Percentiles rank a stretch among this genome's conserved stretches.
Evolutionary conservation across 2,329 filamentous ascomycete genomes (phyloP).

Genomic region (Onygenales sp.): DNA sequence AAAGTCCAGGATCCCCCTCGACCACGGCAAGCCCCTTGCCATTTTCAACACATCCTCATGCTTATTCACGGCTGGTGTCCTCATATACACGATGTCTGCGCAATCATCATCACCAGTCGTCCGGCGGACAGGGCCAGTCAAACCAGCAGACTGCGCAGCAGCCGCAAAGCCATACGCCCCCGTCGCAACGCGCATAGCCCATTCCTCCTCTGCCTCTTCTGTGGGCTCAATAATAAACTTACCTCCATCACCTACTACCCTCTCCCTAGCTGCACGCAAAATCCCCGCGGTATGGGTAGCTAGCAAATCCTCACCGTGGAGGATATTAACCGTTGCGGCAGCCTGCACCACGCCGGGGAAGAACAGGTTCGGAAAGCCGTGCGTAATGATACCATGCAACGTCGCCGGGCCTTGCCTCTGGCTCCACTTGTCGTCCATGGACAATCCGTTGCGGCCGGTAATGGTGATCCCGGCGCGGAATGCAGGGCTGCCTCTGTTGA

Average conservation of each 20-base stretch:
- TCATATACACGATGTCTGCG: slow-evolving; percentile 32
- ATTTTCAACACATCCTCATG: slow-evolving; percentile 24
- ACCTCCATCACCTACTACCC: neutral
- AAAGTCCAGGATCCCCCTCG: neutral
- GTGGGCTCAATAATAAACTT: slow-evolving; percentile 30
- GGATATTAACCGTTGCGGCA: slow-evolving; percentile 28
- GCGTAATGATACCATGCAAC: slow-evolving; percentile 39
- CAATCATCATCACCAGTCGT: slow-evolving; percentile 40
- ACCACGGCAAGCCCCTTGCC: slow-evolving; percentile 13
- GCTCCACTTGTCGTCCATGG: slow-evolving; percentile 36
- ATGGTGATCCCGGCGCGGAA: slow-evolving; percentile 26
- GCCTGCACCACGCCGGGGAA: slow-evolving; percentile 33
- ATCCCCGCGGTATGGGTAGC: slow-evolving; percentile 36
- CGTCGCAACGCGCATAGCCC: slow-evolving; percentile 33
- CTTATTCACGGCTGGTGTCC: slow-evolving; percentile 9
- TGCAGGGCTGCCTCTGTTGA: slow-evolving; percentile 14
- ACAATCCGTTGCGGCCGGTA: slow-evolving; percentile 34
- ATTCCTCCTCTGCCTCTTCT: slow-evolving; percentile 38
- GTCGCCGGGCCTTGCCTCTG: slow-evolving; percentile 33
- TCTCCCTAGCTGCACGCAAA: slow-evolving; percentile 13
- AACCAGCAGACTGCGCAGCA: slow-evolving; percentile 37
- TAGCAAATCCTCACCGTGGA: slow-evolving; percentile 24
- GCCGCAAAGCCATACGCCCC: slow-evolving; percentile 32
- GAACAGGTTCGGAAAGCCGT: slow-evolving; percentile 46
- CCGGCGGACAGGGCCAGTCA: too few relatives aligned